phyloP scores from a whole-genome alignment of 2,329 filamentous ascomycete genomes.

The Neonectria ditissima region DNA sequence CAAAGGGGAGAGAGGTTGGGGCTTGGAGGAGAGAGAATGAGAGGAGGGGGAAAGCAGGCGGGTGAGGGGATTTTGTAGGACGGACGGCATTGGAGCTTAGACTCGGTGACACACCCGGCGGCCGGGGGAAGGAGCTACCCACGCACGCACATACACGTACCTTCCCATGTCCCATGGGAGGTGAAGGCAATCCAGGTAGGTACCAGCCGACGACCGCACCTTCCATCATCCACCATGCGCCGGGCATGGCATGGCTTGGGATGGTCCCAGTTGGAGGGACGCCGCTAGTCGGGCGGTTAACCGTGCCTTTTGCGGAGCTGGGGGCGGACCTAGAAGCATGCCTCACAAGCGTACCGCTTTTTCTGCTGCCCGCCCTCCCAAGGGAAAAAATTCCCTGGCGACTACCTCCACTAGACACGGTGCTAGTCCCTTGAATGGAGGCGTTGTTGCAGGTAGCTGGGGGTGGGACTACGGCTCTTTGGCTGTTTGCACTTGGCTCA shows the following conservation, averaged over 20 bases:
- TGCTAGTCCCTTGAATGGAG: not conserved
- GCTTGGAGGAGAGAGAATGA: constrained; percentile 40
- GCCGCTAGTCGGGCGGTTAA: constrained; percentile 27
- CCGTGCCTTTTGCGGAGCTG: constrained; percentile 40
- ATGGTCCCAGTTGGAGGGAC: constrained; percentile 22
- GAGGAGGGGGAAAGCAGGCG: constrained; percentile 39
- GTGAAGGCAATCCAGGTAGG: not conserved
- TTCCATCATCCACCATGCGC: no score
- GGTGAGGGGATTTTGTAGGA: constrained; percentile 46
- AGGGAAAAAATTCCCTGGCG: constrained; percentile 15
- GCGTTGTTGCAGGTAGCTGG: constrained; percentile 13
- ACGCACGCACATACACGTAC: constrained; percentile 16
- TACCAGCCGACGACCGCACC: not conserved
- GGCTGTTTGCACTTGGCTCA: constrained; percentile 17
- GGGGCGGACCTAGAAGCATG: constrained; percentile 33
- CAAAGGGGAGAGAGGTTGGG: constrained; percentile 25
- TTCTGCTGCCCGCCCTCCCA: constrained; percentile 5
- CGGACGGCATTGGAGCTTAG: constrained; percentile 30
- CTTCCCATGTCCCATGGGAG: not conserved
- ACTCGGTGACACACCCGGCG: constrained; percentile 45
- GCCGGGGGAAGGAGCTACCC: constrained; percentile 38
- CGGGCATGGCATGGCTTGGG: constrained; percentile 11
- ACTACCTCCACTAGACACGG: constrained; percentile 18
- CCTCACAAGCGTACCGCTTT: constrained; percentile 27
- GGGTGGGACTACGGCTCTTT: constrained; percentile 32